Evolutionary conservation across 352 stramenopile genomes (phyloP).

Genomic region (Peronosclerospora sorghi): DNA sequence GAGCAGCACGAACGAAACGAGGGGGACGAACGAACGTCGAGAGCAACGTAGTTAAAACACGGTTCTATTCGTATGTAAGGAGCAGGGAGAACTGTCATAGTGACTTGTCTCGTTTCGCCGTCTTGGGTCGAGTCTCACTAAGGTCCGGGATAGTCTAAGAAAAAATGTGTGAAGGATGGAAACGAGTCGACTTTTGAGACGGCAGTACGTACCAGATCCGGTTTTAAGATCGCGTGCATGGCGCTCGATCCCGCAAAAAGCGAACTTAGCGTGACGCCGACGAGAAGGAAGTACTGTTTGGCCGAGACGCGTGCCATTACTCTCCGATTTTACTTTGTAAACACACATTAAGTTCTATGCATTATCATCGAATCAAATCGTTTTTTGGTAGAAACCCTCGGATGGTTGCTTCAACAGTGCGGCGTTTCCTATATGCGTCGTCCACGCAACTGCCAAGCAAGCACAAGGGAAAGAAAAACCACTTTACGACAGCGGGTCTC

Average conservation of each 20-base stretch:
- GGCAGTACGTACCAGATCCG: slow-evolving; percentile 46
- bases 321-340: no score
- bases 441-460: slow-evolving; percentile 15
- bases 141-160: slow-evolving; percentile 40
- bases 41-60: no score
- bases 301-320: slow-evolving; percentile 38
- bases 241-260: slow-evolving; percentile 75
- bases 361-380: slow-evolving; percentile 21
- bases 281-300: slow-evolving; percentile 70
- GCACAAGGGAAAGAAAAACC: slow-evolving; percentile 40
- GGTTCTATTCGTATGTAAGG: no score
- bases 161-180: neutral
- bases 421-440: slow-evolving; percentile 8
- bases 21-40: neutral
- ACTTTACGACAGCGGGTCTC: slow-evolving; percentile 58
- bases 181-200: neutral
- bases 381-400: slow-evolving; percentile 1
- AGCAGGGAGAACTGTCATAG: no score
- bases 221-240: slow-evolving; percentile 78
- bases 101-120: no score
- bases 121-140: slow-evolving; percentile 7
- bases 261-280: slow-evolving; percentile 57
- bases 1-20: slow-evolving; percentile 7
- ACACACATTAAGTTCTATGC: no score
- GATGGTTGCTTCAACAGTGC: slow-evolving; percentile 21